Evolutionary conservation across 768 basidiomycete genomes (phyloP).

Genomic region (Pleurotus pulmonarius): DNA sequence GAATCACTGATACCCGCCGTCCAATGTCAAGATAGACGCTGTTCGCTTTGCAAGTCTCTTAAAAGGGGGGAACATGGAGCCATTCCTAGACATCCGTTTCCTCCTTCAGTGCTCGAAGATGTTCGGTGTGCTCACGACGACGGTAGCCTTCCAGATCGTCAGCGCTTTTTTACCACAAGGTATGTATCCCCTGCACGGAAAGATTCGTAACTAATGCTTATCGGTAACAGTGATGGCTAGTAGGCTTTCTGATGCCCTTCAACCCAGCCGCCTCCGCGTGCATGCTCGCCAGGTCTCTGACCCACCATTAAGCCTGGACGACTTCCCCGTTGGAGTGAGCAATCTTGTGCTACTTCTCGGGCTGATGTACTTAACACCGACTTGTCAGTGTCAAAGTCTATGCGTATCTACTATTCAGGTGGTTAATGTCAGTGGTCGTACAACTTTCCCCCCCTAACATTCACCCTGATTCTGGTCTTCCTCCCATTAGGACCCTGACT

Average conservation of each 20-base stretch:
- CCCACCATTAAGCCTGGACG: neutral
- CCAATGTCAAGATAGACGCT: neutral
- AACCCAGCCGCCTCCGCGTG: neutral
- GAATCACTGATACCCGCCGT: too few species aligned
- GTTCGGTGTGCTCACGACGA: too few species aligned
- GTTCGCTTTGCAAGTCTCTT: too few species aligned
- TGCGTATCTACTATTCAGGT: neutral
- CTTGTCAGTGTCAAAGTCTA: neutral
- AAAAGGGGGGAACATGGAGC: too few species aligned
- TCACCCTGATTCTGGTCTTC: neutral
- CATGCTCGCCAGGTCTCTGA: neutral
- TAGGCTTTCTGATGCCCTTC: too few species aligned
- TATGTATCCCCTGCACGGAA: too few species aligned
- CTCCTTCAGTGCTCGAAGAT: too few species aligned
- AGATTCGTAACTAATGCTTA: too few species aligned
- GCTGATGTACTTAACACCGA: neutral
- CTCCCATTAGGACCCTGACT: neutral
- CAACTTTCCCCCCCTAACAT: neutral
- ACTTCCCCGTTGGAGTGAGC: neutral
- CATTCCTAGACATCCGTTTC: too few species aligned
- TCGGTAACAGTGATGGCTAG: too few species aligned
- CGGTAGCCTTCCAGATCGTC: too few species aligned
- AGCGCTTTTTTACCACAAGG: too few species aligned
- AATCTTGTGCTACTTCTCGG: neutral
- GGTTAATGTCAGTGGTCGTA: neutral